Base-by-base conservation (phyloP, 768 basidiomycete species). In the Lactarius quietus region DNA sequence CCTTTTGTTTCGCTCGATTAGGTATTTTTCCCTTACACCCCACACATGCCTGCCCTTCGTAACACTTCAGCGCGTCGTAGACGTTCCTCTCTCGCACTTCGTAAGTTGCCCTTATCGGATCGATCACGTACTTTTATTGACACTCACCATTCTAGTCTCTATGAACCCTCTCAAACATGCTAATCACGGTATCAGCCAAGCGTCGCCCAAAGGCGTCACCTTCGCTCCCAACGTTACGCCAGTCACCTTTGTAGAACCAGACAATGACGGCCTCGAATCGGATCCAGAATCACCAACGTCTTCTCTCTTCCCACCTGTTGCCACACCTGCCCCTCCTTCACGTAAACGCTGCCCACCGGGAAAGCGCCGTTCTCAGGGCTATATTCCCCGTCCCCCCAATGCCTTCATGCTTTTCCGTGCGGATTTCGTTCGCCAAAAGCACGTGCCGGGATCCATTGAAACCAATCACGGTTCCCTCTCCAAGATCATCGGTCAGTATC, bases 221-320 rank as follows among this genome's bases (percentile, higher is more conserved):
- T 88, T 88, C 57, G 86, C 86, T 1, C 85, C 85, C 43, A 86
- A 86, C 66, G 78, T 86, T 29, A 86, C 85, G 0, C 85, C 85
- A 1, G 78, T 76, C 3, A 83, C 84, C 0, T 86, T 78, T 74
- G 74, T 74, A 31, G 78, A 79, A 14, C 61, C 60, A 15, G 66
- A 76, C 0, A 78, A 76, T 61, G 73, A 72, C 38, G 73, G 71
- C 20, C 69, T 78, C 12, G 74, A 76, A 18, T 76, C 73, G 41
- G 71, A 72, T 61, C 57, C 74, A 0, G 68, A 76, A 2, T 74
- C 78, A 15, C 68, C 76, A n/a, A 56, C 74, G 0, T 77, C 79
- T 6, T 73, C 81, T 48, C 75, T 87, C 33, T 87, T 86, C 72
- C 86, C 86, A 0, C 86, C 84, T 0, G 82, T 84, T 0, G 76